Evolutionary conservation across 1,284 basidiomycete genomes (phyloP), one percentile per base, ranked within the genome.

Genomic region (Ceratobasidium sp.): DNA sequence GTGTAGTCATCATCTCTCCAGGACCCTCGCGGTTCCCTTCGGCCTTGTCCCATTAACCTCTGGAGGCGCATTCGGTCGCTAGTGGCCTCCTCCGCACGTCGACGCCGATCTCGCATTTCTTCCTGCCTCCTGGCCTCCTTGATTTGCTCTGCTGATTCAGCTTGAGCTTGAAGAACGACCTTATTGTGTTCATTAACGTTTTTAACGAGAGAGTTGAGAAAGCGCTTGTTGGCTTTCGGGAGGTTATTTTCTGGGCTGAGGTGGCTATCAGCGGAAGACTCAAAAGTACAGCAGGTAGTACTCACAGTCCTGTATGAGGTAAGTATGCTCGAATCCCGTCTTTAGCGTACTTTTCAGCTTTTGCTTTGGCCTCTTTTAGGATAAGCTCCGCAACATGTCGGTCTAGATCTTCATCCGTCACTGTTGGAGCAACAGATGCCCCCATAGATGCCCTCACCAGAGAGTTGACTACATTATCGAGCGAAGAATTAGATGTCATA

Each of bases 141-240:
- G 6, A 91, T 88, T 80, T 94, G 92, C 80, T 92, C 87, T 0
- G 94, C 94, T 42, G 92, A 91, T 23, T 89, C 84, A 0, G 93
- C 92, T 84, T 98, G 95, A 23, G 92, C 89, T 57, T 91, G 89
- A 10, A 96, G 85, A 23, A 98, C 87, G 15, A 93, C 91, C 84
- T 92, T 91, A 84, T 98, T 98, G 83, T 98, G 96, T 77, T 96
- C 95, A 82, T 96, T 96, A 2, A 96, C 97, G 80, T 90, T 95
- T 79, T 92, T 91, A 76, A 98, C 96, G 78, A 98, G 95, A 33
- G 93, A 92, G 0, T 92, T 90, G 26, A 98, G 87, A 84, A 98
- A 98, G 0, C 95, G 93, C 83, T 97, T 98, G 86, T 97, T 97
- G n/a, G 96, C 85, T 81, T 90, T 91, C 0, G 94, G 94, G 0